These are phyloP conservation scores for Chrysanthemum lavandulifolium DNA, from an alignment of 129 eudicot genomes.

Conservation along the genomic window DNA sequence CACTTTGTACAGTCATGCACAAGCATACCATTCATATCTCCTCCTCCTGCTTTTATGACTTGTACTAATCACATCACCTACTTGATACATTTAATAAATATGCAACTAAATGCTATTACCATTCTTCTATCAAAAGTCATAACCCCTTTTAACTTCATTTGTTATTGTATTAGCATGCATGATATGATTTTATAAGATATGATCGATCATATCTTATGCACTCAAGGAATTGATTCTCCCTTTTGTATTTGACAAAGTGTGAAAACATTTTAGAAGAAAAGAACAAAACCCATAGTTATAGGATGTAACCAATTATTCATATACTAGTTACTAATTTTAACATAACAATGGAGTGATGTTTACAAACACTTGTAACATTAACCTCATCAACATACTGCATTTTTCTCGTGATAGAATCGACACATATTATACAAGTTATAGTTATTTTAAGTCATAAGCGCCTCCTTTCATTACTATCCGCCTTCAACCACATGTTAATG, in stretches of 20 bases:
- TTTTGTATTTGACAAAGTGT: background rate
- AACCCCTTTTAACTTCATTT: background rate
- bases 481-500: background rate
- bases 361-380: no score
- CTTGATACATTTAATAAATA: background rate
- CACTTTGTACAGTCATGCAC: constrained; percentile 40
- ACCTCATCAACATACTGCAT: no score
- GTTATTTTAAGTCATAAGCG: background rate
- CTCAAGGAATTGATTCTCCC: constrained; percentile 13
- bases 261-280: background rate
- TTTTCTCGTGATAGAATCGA: no score
- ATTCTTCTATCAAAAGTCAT: background rate
- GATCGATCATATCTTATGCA: constrained; percentile 6
- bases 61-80: constrained; percentile 22
- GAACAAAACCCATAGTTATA: background rate
- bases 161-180: background rate
- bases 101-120: background rate
- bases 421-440: no score
- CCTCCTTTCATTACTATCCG: background rate
- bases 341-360: no score
- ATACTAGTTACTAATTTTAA: background rate
- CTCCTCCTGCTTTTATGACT: constrained; percentile 22
- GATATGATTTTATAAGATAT: background rate
- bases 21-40: constrained; percentile 30
- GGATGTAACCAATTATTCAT: background rate